phyloP scores from a whole-genome alignment of 2,329 filamentous ascomycete species.

The Xylaria sp. region DNA sequence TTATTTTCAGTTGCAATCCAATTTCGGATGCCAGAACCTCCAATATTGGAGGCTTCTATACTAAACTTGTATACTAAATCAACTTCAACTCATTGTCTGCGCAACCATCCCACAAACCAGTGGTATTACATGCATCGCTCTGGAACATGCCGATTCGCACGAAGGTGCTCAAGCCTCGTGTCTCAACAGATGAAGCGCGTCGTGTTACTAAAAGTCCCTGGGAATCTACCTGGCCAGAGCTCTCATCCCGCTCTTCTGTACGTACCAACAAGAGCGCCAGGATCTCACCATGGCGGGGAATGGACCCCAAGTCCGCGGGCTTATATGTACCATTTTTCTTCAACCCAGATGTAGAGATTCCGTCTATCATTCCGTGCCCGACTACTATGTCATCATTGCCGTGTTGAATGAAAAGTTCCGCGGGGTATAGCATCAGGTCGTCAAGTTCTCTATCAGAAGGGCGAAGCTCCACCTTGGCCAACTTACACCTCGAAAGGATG shows the following conservation, averaged over 20 bases:
- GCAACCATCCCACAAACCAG: neutral
- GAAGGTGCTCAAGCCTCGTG: neutral
- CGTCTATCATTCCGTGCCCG: neutral
- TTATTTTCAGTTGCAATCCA: no score
- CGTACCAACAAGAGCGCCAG: conserved; percentile 1
- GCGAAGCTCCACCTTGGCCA: neutral
- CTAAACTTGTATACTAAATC: neutral
- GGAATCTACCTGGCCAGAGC: neutral
- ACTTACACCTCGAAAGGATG: neutral
- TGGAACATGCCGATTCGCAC: neutral
- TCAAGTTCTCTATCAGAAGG: neutral
- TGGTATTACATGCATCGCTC: neutral
- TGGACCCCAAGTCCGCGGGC: neutral
- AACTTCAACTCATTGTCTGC: neutral
- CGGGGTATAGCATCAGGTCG: neutral
- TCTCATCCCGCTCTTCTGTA: neutral
- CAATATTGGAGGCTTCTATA: no score
- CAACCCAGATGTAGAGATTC: neutral
- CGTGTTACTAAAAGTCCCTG: neutral
- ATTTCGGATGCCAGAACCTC: no score
- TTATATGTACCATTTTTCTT: neutral
- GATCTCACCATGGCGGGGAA: neutral
- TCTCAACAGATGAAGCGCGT: neutral
- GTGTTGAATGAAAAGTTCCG: neutral
- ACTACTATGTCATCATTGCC: neutral